Base-by-base conservation (phyloP, 2,329 filamentous ascomycete genomes). In the Fusarium floridanum region DNA sequence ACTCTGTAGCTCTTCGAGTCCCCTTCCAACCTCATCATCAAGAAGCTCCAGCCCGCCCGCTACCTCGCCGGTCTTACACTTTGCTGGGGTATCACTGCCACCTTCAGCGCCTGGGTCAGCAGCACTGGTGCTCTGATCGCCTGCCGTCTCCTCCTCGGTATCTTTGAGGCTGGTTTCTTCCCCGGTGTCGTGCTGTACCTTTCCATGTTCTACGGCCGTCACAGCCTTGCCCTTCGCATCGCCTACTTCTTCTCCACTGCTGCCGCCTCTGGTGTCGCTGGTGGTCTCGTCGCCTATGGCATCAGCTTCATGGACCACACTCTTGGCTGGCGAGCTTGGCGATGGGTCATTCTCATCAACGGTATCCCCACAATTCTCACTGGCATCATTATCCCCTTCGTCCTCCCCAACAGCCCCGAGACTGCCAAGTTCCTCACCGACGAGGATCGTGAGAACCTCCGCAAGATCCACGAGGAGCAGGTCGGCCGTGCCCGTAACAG, bases 241-340 rank as follows among this genome's bases (percentile, higher is more conserved):
- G 89, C 89, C 9, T 92, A 91, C 72, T 85, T 93, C 2, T 92
- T 92, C 78, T 86, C 88, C 11, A 86, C 85, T 4, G 87, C 90
- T 2, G 90, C 91, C 0, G 81, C 92, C 2, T 89, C 91, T 0
- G 91, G 91, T 7, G 90, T 91, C 1, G 91, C 86, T 61, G 91
- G 91, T 24, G 91, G 91, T 0, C 84, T 93, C 0, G 84, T 93
- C 1, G 91, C 91, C 0, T 92, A 91, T 64, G 91, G 85, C 0
- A 91, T 93, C 68, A 89, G 89, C 0, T 88, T 88, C 76, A 90
- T 93, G 85, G 87, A 92, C 66, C 90, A 90, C 1, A 78, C 88
- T 11, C 82, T 83, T 0, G 90, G 90, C 2, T 84, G 88, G 68
- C 80, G 84, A n/a, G 91, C 89, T 1, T 93, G 91, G 91, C 83